Evolutionary conservation across 106 monocot species (phyloP), one percentile per base, ranked within the genome.

Genomic region (Dendrobium nobile): DNA sequence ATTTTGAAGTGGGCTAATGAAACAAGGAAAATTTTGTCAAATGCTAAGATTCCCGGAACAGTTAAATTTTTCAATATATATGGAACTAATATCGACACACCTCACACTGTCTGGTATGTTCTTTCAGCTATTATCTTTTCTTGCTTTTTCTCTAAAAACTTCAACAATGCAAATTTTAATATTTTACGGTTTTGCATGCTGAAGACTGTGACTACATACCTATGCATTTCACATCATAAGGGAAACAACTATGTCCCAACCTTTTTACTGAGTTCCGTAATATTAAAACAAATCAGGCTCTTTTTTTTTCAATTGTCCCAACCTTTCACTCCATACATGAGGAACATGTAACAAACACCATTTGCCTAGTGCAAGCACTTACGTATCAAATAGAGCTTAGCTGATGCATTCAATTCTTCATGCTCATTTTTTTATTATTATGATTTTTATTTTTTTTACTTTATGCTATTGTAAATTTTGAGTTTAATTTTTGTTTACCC

Each of bases 21-120:
- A 79, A 99, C 99, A 82, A 84, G 82, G 64, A 82, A 95, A 82
- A 78, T 99, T 59, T 58, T 99, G 59, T 87, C 95, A 65, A 31
- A 43, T 78, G 93, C 93, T 65, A 95, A 91, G 84, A 86, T 99
- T 87, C 95, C 99, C 37, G 77, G 82, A 76, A 83, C 88, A 58
- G 86, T 99, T 45, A 91, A 87, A 75, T 99, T 99, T 73, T 99
- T 91, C 77, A 99, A 99, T 59, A 93, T 99, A 83, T 99, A 95
- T 81, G 99, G 99, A 33, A 91, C 76, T 75, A 84, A 88, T 88
- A 41, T 77, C 80, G 93, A 86, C 61, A 99, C 99, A 33, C 86
- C 99, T 41, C 93, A 99, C 82, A 93, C 81, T 80, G 88, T 99
- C 78, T 93, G 99, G 99, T 99, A 91, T 67, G 70, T 11, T 77